Evolutionary conservation across 495 filamentous ascomycete genomes (phyloP), one percentile per base, ranked within the genome.

Genomic region (Echria macrotheca): DNA sequence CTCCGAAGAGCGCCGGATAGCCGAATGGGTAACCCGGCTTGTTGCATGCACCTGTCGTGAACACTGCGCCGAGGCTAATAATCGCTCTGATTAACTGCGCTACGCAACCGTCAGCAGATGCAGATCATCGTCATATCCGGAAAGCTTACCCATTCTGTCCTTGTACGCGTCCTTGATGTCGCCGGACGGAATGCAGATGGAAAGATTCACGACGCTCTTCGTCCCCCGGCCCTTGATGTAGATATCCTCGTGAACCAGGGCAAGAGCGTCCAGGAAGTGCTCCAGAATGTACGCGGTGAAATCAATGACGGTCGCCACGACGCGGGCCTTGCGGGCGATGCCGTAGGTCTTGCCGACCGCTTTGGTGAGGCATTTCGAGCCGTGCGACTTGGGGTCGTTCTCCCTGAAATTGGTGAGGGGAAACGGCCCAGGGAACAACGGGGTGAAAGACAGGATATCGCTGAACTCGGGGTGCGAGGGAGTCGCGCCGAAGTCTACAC

Each of bases 221-320:
- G 29, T 21, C 6, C 44, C 44, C 12, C 44, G 31, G 15, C 44
- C 44, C 28, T 35, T 32, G 29, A 25, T 11, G 10, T 17, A 17
- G 5, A 47, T 39, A 15, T 47, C 44, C 17, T 47, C 29, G 29
- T 47, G 44, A n/a, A 46, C 24, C 26, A 33, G 18, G 43, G 5
- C 14, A 1, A 46, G 26, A 1, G 1, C 28, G 18, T 46, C 43
- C 12, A 32, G 17, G 1, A 5, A 32, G 4, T 33, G 18, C 5
- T 31, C 28, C 28, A 31, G 6, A 12, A 31, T 31, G 28, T 31
- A 31, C 7, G 12, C 28, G 28, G 6, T 12, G 12, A 31, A 31
- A 12, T 31, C 12, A 6, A 31, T 31, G 28, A 31, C 28, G 28
- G 28, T 31, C 28, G 6, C 7, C 28, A 31, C 28, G 28, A 31